Percentiles rank a stretch among this genome's conserved stretches.
These are phyloP conservation scores for Russula earlei DNA, from an alignment of 768 basidiomycete species.

Conservation along the genomic window DNA sequence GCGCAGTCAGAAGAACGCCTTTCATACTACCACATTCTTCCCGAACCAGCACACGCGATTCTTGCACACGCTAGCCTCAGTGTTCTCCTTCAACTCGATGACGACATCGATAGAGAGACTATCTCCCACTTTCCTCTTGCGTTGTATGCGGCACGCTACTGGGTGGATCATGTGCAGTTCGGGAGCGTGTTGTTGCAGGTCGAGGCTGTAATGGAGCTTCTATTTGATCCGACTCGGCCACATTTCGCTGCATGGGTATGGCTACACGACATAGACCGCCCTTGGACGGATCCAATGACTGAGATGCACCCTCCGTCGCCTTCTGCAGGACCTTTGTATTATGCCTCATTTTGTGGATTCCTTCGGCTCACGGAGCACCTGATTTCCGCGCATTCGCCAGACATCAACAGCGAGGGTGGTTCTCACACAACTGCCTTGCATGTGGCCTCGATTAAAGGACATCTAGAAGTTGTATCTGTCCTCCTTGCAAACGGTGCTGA, in stretches of 20 bases:
- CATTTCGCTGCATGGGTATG: slow-evolving; percentile 7
- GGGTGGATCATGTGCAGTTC: not conserved
- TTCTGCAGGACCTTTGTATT: not conserved
- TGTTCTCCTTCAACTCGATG: slow-evolving; percentile 1
- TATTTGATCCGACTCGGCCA: not conserved
- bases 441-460: not conserved
- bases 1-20: not conserved
- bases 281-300: not conserved
- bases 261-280: not conserved
- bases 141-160: not conserved
- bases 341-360: slow-evolving; percentile 2
- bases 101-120: not conserved
- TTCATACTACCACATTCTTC: slow-evolving; percentile 3
- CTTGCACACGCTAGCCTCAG: not conserved
- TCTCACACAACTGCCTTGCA: not conserved
- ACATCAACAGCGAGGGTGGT: not conserved
- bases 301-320: not conserved
- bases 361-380: not conserved
- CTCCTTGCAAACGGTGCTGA: not conserved
- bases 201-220: not conserved
- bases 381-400: not conserved
- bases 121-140: not conserved
- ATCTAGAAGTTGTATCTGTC: not conserved
- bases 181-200: not conserved
- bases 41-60: not conserved